Evolutionary conservation across 768 basidiomycete species (phyloP), one percentile per base, ranked within the genome.

Genomic region (Lepiota subincarnata): DNA sequence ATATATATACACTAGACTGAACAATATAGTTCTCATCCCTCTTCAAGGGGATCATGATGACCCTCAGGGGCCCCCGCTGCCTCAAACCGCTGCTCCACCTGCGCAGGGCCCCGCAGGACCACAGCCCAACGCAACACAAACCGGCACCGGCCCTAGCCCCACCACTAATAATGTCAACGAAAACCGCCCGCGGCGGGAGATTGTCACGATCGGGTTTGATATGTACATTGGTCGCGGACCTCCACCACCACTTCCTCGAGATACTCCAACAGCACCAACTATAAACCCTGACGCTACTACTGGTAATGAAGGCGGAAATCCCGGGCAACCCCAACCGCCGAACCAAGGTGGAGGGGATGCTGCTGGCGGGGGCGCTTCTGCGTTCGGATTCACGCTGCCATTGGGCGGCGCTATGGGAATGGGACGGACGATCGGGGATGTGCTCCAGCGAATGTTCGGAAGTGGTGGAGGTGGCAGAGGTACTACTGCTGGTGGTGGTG

Each of bases 161-260:
- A n/a, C n/a, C n/a, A n/a, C n/a, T n/a, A n/a, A n/a, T n/a, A n/a
- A 44, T 26, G 13, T 6, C 10, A 11, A 3, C 7, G 42, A 22
- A 26, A 44, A 44, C 8, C 45, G 44, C 20, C 6, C 8, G n/a
- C n/a, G n/a, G 13, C 16, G 12, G 41, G 61, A 0, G 66, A 55
- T 72, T 4, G 2, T 75, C 20, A 72, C 73, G 16, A 68, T 75
- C 47, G 73, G 74, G n/a, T 57, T 75, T 24, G 73, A 75, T 50
- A 68, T 75, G 62, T 66, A 73, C 52, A 56, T 73, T 18, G 53
- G 45, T 34, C 53, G 38, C 6, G 62, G 63, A 34, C 57, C 57
- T 31, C 48, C 52, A 22, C 51, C 56, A 12, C 36, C 53, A 14
- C 36, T 41, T 16, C n/a, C 49, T 4, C 18, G 38, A n/a, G 14